phyloP scores from a whole-genome alignment of 1,284 basidiomycete genomes.

The Flammula alnicola region DNA sequence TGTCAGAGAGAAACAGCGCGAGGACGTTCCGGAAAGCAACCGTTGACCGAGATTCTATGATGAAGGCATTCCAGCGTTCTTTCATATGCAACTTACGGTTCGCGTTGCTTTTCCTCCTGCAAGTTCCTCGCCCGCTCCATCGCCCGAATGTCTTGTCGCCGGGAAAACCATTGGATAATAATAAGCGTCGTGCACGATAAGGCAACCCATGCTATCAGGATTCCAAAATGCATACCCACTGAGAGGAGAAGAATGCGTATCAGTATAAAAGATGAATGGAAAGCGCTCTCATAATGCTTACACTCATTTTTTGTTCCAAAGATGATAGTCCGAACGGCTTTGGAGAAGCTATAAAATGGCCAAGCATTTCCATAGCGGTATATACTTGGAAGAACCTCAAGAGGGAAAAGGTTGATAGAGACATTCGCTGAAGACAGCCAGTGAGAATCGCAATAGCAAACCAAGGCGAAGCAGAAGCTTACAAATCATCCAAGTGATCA shows the following conservation, averaged over 20 bases:
- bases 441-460: slow-evolving; percentile 23
- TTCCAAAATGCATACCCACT: slow-evolving; percentile 66
- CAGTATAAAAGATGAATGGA: neutral
- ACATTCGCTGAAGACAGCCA: slow-evolving; percentile 57
- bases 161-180: slow-evolving; percentile 41
- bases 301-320: slow-evolving; percentile 69
- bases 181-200: slow-evolving; percentile 55
- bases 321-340: slow-evolving; percentile 62
- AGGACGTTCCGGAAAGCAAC: too few relatives aligned
- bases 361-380: slow-evolving; percentile 69
- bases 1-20: too few relatives aligned
- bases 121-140: slow-evolving; percentile 2
- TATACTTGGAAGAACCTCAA: slow-evolving; percentile 65
- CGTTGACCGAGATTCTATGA: too few relatives aligned
- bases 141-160: slow-evolving; percentile 11
- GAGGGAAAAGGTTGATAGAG: slow-evolving; percentile 62
- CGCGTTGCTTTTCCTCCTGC: neutral
- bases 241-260: neutral
- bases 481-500: slow-evolving; percentile 62
- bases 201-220: slow-evolving; percentile 57
- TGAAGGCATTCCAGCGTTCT: too few relatives aligned
- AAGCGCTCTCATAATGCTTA: slow-evolving; percentile 36
- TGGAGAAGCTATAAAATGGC: slow-evolving; percentile 74
- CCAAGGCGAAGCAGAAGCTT: slow-evolving; percentile 21
- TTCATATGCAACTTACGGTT: too few relatives aligned